These are phyloP conservation scores for Solanum piurae DNA, from an alignment of 257 asterid genomes.

Conservation along the genomic window DNA sequence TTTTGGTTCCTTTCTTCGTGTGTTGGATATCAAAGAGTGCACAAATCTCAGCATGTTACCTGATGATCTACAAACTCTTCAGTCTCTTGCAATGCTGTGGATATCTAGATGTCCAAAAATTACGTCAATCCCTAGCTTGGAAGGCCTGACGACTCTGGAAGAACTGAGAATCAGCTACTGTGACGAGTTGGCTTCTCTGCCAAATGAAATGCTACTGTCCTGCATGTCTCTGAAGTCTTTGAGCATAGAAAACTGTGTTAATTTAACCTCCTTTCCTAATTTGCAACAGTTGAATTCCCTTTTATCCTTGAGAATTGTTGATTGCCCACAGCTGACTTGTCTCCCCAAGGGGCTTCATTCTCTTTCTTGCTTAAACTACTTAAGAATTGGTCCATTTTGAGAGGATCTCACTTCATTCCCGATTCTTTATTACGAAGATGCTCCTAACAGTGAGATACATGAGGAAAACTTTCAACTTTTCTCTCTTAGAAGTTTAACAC, in stretches of 20 bases:
- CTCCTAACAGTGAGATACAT: background rate
- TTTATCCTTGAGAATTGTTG: background rate
- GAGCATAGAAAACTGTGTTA: background rate
- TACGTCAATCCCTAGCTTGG: background rate
- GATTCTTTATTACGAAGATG: background rate
- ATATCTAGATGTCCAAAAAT: background rate
- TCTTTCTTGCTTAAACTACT: background rate
- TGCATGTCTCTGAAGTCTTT: background rate
- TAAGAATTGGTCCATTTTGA: background rate
- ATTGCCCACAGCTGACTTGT: background rate
- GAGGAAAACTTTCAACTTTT: background rate
- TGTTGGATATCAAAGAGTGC: background rate
- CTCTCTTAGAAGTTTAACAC: background rate
- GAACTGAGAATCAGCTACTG: background rate
- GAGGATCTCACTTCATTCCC: background rate
- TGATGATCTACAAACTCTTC: background rate
- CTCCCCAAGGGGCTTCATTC: background rate
- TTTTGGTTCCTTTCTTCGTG: background rate
- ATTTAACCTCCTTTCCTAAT: background rate
- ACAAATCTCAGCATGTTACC: constrained; percentile 1
- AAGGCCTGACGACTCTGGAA: background rate
- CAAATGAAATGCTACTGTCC: constrained; percentile 4
- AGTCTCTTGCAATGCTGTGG: background rate
- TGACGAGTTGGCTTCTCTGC: background rate
- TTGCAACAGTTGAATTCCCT: background rate